Evolutionary conservation across 441 rosid species (phyloP), one percentile per base, ranked within the genome.

Genomic region (Hura crepitans): DNA sequence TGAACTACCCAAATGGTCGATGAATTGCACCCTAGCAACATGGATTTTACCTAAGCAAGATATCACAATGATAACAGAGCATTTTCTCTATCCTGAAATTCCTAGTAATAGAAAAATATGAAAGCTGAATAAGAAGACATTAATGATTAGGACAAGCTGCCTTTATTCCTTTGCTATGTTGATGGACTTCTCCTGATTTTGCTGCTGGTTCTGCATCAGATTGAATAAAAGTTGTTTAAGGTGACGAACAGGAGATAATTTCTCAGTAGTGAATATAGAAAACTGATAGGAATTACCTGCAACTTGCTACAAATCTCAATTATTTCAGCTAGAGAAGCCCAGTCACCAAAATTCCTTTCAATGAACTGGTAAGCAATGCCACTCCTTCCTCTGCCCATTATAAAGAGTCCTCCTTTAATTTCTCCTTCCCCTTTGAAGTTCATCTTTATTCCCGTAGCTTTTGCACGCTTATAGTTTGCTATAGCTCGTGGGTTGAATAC

Each of bases 401-500:
- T 62, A 27, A 86, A 80, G 31, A 87, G 89, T 27, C 96, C 91
- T 43, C 92, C 96, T 74, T 85, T 89, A 65, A 85, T 85, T 72
- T 84, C 85, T 20, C 92, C 89, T 78, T 89, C 87, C 47, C 95
- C 92, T 77, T 72, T 85, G 66, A 87, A 80, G 71, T 85, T 89
- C 68, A 69, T 84, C 65, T 83, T 75, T 37, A 80, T 46, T 30
- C 86, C 87, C 74, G 56, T 69, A 18, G 89, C 81, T 75, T 81
- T 89, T 60, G 90, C 91, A 6, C 86, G 85, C 80, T 74, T 87
- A 74, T 84, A 89, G 72, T 87, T 89, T 57, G 89, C 85, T 73
- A 87, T 83, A 43, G 91, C 96, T 35, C 82, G 74, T 17, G 90
- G 96, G 54, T 87, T 85, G 51, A 89, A 80, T 37, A 87, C 68